Evolutionary conservation across 176 grass and related monocot species (phyloP), one percentile per base, ranked within the genome.

Genomic region (Oryza longistaminata): DNA sequence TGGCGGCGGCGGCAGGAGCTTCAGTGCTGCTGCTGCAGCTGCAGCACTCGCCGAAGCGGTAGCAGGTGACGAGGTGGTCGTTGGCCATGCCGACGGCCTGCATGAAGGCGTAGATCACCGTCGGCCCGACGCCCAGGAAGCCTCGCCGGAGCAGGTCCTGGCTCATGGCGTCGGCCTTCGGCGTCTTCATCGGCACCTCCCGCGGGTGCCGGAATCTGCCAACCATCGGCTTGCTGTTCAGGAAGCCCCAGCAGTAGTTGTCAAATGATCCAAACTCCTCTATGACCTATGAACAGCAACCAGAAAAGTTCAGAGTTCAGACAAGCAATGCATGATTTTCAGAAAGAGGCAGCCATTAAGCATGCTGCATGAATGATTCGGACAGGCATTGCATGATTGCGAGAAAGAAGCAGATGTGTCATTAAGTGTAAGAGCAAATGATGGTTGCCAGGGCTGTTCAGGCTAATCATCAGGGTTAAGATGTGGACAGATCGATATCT

Each of bases 61-160:
- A 92, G 88, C 97, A 99, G 16, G 73, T 84, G 42, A 88, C 81
- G 13, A 99, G 88, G 88, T 99, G 97, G 79, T 99, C 97, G 66
- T 99, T 99, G 35, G 92, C 91, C 75, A 99, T 87, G 69, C 97
- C 97, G 35, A 92, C 88, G 37, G 89, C 93, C 83, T 99, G 97
- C 97, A 99, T 99, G 93, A 99, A 99, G 58, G 93, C 88, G 61
- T 99, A 99, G 40, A 99, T 26, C 48, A 99, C 93, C 64, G 97
- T 96, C 14, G 93, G 97, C 2, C 97, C 88, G 46, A 94, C 97
- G 68, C 97, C 90, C n/a, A 90, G 87, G 76, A 99, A 81, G 9
- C 97, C 93, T 76, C 97, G 74, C 9, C 79, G 84, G 78, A 94
- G 81, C 64, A 99, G 78, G 42, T 99, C 97, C 87, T 99, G 93